Percentiles rank a stretch among this genome's conserved stretches.
Evolutionary conservation across 345 rosid species (phyloP).

Genomic region (Erodium maritimum): DNA sequence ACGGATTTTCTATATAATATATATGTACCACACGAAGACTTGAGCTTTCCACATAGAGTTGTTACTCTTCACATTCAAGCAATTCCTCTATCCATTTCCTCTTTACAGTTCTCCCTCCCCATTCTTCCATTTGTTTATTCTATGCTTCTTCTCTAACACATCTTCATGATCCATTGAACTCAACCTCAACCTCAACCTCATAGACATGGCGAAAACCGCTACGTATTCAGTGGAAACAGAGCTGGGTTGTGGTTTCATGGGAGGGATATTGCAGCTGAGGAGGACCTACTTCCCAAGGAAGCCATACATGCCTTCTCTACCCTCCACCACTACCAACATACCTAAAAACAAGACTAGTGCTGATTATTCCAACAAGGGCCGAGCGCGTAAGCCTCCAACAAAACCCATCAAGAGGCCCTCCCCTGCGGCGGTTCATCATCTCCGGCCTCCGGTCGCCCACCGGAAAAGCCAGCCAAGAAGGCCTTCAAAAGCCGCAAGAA

Average conservation of each 20-base stretch:
- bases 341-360: background rate
- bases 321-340: background rate
- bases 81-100: slow-evolving; percentile 9
- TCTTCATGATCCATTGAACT: background rate
- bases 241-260: background rate
- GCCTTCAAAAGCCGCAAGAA: slow-evolving; percentile 10
- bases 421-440: slow-evolving; percentile 6
- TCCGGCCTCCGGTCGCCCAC: slow-evolving; percentile 8
- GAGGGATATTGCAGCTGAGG: background rate
- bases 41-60: slow-evolving; percentile 13
- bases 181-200: background rate
- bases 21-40: slow-evolving; percentile 12
- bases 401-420: slow-evolving; percentile 17
- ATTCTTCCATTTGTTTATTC: slow-evolving; percentile 1
- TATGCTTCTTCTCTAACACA: slow-evolving; percentile 1
- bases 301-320: background rate
- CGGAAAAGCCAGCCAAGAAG: slow-evolving; percentile 11
- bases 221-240: background rate
- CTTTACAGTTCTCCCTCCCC: background rate
- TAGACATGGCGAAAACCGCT: background rate
- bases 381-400: slow-evolving; percentile 18
- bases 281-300: background rate
- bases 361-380: slow-evolving; percentile 11
- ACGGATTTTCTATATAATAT: slow-evolving; percentile 10
- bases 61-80: slow-evolving; percentile 25